Percentiles rank a stretch among this genome's conserved stretches.
Conservation (phyloP, 164 flowering plant species). For the Sextonia rubra region DNA sequence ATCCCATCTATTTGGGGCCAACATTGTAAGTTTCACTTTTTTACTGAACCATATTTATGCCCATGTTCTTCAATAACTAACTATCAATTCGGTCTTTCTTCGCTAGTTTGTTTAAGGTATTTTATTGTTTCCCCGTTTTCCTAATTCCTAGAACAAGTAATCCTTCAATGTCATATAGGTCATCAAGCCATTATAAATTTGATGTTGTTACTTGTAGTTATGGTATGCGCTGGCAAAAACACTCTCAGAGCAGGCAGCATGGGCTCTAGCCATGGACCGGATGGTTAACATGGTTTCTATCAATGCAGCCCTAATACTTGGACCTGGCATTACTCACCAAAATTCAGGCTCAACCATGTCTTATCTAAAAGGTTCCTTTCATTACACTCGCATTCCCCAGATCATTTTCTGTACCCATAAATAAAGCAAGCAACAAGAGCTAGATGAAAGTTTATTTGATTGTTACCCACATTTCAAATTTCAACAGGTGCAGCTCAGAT, state of each 20-base stretch:
- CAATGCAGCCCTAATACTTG: conserved; percentile 56
- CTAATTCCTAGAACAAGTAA: no score
- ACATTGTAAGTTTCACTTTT: no score
- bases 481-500: conserved; percentile 59
- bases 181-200: no score
- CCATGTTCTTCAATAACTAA: no score
- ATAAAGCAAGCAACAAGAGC: neutral
- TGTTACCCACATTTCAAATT: neutral
- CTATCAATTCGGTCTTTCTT: no score
- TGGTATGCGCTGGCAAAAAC: conserved; percentile 80
- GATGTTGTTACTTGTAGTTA: conserved; percentile 28
- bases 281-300: conserved; percentile 67
- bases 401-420: neutral
- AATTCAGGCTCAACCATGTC: conserved; percentile 42
- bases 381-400: neutral
- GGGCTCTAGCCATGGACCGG: conserved; percentile 83
- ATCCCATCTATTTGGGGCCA: no score
- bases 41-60: no score
- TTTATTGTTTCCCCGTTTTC: no score
- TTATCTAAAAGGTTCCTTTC: conserved; percentile 48
- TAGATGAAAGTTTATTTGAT: neutral
- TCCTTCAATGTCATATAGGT: no score
- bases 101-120: no score
- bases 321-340: conserved; percentile 42
- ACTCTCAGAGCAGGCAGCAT: conserved; percentile 56